Base-by-base conservation (phyloP, 306 rosid genomes). In the Pyrus betulifolia region DNA sequence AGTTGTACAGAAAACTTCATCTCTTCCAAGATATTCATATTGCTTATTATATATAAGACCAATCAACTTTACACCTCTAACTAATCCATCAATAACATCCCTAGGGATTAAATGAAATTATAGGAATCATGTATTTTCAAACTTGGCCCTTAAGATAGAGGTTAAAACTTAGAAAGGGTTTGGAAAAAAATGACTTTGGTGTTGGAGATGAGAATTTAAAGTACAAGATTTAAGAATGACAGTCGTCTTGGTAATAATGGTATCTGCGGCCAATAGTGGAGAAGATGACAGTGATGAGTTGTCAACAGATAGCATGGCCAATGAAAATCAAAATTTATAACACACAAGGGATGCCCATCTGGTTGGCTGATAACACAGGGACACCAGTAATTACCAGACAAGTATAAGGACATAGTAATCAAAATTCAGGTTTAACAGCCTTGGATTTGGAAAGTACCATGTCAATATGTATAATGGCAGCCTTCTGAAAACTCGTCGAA, bases 381-480 rank as follows among this genome's bases (percentile, higher is more conserved):
- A 23, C 38, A 27, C 44, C 69, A 15, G 45, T 31, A 64, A 33
- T 64, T 64, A 64, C 69, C 45, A 31, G 8, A 72, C 25, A 30
- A 14, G 33, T 42, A 25, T n/a, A 66, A 74, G 52, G 74, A 72
- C 74, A 84, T 21, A 57, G 67, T n/a, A 70, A 52, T 64, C 69
- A 76, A 63, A 78, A 70, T 55, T 74, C 55, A 78, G 49, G n/a
- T 69, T 40, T 57, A 78, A 71, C 46, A 75, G 35, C 69, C 72
- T 40, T 52, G 81, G 55, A 71, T 58, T 60, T 64, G 44, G 57
- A 63, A 72, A 60, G 74, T 84, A 90, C 98, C 98, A 94, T 94
- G 88, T 94, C 97, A 78, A 94, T 81, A 81, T 94, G 98, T 67
- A 94, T 84, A 71, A 92, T 52, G 40, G 82, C 74, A 45, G 87